Evolutionary conservation across 108 stramenopile genomes (phyloP).

Genomic region (Skeletonema grethae): DNA sequence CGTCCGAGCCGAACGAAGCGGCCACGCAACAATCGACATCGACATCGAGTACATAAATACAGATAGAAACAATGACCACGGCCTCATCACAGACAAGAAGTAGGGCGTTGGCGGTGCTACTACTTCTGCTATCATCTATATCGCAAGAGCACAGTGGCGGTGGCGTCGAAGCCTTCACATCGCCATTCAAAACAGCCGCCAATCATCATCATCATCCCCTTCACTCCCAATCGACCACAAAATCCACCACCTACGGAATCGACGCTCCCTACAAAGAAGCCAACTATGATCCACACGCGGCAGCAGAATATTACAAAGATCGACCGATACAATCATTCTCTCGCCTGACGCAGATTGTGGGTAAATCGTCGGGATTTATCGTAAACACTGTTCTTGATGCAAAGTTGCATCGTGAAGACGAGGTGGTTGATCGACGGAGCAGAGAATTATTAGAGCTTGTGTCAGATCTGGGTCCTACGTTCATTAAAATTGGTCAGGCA

Average conservation of each 20-base stretch:
- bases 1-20: too few relatives aligned
- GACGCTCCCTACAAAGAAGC: constrained; percentile 33
- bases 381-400: constrained; percentile 17
- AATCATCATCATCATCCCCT: background rate
- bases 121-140: too few relatives aligned
- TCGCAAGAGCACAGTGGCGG: too few relatives aligned
- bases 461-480: constrained; percentile 61
- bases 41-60: too few relatives aligned
- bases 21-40: too few relatives aligned
- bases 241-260: background rate
- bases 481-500: constrained; percentile 84
- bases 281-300: constrained; percentile 27
- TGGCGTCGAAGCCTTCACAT: too few relatives aligned
- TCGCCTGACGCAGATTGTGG: constrained; percentile 14
- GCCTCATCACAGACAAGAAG: too few relatives aligned
- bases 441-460: constrained; percentile 54
- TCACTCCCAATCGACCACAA: background rate
- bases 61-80: too few relatives aligned
- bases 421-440: constrained; percentile 35
- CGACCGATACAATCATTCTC: constrained; percentile 8
- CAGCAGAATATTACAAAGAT: constrained; percentile 23
- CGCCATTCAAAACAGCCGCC: background rate
- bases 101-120: too few relatives aligned
- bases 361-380: constrained; percentile 21
- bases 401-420: constrained; percentile 11